A percentile compares a stretch with the other conserved stretches of the same genome.
phyloP scores from a whole-genome alignment of 129 eudicot species.

The Escallonia rubra region DNA sequence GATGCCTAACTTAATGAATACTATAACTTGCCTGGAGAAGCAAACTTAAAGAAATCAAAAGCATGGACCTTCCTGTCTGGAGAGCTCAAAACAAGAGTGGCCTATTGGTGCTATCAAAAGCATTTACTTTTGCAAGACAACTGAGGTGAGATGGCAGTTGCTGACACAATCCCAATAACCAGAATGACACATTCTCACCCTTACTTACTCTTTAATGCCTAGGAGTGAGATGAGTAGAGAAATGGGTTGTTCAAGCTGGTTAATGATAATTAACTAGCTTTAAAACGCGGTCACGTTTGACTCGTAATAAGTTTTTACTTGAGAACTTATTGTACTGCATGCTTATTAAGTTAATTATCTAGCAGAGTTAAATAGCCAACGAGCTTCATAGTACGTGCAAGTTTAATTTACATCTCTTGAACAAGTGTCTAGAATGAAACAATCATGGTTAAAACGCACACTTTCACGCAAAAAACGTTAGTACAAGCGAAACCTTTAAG shows the following conservation, averaged over 20 bases:
- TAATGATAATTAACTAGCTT: no score
- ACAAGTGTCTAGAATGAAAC: not conserved
- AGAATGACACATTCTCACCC: not conserved
- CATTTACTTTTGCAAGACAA: conserved; percentile 26
- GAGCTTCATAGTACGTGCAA: no score
- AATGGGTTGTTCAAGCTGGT: no score
- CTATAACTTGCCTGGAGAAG: conserved; percentile 68
- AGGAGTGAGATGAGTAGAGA: no score
- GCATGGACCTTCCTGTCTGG: conserved; percentile 71
- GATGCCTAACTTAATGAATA: conserved; percentile 70
- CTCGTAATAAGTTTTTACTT: not conserved
- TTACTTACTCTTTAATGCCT: not conserved
- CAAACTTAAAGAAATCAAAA: conserved; percentile 50
- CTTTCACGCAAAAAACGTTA: no score
- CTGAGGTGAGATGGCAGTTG: conserved; percentile 1
- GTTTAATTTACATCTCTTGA: no score
- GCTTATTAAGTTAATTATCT: not conserved
- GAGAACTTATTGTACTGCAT: not conserved
- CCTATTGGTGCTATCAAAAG: conserved; percentile 25
- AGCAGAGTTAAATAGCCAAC: no score
- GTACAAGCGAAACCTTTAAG: no score
- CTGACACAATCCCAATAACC: conserved; percentile 13
- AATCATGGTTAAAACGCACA: not conserved
- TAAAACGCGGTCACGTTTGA: not conserved
- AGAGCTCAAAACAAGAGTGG: conserved; percentile 28